These are phyloP conservation scores for Capsicum chinense DNA, from an alignment of 257 asterid genomes.

Conservation along the genomic window DNA sequence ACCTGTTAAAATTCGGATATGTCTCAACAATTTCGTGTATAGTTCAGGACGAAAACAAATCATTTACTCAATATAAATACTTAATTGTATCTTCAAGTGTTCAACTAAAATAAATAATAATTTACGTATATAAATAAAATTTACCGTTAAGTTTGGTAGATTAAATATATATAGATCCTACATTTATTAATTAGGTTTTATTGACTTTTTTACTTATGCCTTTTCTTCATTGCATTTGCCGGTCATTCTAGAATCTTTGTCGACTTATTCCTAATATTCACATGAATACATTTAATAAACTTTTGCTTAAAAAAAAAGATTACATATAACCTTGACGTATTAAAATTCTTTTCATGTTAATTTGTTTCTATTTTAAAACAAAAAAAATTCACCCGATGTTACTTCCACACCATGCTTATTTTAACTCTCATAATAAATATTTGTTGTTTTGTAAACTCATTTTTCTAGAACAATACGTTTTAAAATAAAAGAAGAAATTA, in stretches of 20 bases:
- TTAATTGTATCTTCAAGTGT: too few species aligned
- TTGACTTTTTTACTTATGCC: not conserved
- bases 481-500: not conserved
- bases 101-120: too few species aligned
- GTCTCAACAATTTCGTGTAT: too few species aligned
- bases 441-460: not conserved
- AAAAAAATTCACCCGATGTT: too few species aligned
- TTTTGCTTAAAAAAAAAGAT: not conserved
- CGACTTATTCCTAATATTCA: not conserved
- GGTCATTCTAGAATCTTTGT: not conserved
- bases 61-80: too few species aligned
- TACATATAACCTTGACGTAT: not conserved
- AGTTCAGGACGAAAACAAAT: too few species aligned
- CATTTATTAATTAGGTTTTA: not conserved
- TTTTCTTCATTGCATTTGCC: not conserved
- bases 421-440: not conserved
- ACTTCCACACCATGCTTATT: not conserved
- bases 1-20: too few species aligned
- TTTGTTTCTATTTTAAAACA: too few species aligned
- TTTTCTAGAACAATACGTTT: not conserved
- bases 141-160: too few species aligned
- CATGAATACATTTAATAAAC: not conserved
- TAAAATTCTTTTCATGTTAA: not conserved
- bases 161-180: not conserved
- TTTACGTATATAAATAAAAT: not conserved